Base-by-base conservation (phyloP, 2,329 filamentous ascomycete genomes). In the Penicillium sp. region DNA sequence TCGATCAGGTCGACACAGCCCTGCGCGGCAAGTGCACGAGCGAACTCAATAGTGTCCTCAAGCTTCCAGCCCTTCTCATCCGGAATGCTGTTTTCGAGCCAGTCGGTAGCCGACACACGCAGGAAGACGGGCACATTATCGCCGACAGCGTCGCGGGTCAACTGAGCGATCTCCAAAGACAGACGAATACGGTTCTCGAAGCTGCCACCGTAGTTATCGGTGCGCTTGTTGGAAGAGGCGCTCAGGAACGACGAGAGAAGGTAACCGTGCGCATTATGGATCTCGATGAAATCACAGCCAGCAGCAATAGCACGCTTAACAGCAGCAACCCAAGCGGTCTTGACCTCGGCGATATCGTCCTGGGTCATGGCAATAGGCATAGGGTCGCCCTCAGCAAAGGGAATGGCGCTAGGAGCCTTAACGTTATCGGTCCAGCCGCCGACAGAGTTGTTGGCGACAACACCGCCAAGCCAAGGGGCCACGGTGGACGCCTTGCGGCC, bases 1-100 rank as follows among this genome's bases (percentile, higher is more conserved):
- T 97, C 92, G 34, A 96, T 81, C 20, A 96, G 77, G 69, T 97
- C 92, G 40, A 97, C 82, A 3, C 65, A 63, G 32, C 92, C 92
- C 18, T 82, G 79, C 0, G 81, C 82, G 0, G 89, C 88, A 0
- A 97, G 82, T 14, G 88, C 77, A 67, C 78, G 70, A 0, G 89
- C 86, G 1, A 94, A 81, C 53, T 79, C 78, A 32, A 85, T 77
- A 0, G 85, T 86, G 53, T 93, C 81, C 20, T 85, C 81, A 4
- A 84, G 63, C 0, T 81, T 88, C 89, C 90, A 94, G 64, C 82
- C 84, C 65, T 86, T 81, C 58, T 65, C 62, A 0, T 81, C 88
- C 89, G 79, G 72, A 43, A 78, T 78, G 3, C 80, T 80, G 37
- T 81, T 79, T 59, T 91, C 86, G 0, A 92, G 79, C 87, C 88